A percentile compares a stretch with the other conserved stretches of the same genome.
phyloP scores from a whole-genome alignment of 2,329 filamentous ascomycete species.

The Fusarium sp. region DNA sequence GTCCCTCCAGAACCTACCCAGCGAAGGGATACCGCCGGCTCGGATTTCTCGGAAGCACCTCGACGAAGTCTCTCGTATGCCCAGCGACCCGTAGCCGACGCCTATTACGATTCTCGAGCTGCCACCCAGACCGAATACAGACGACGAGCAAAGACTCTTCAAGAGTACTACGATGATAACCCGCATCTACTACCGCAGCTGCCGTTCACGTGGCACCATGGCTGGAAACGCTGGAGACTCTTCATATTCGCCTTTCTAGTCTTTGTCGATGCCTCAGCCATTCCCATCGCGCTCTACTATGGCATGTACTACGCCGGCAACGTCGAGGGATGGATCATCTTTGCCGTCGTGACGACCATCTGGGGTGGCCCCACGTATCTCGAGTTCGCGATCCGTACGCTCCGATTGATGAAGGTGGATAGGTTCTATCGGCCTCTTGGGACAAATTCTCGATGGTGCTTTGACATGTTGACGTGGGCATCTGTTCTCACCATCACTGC shows the following conservation, averaged over 20 bases:
- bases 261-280: slow-evolving; percentile 56
- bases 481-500: slow-evolving; percentile 60
- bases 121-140: slow-evolving; percentile 51
- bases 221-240: slow-evolving; percentile 56
- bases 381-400: slow-evolving; percentile 62
- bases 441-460: slow-evolving; percentile 59
- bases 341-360: slow-evolving; percentile 66
- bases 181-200: slow-evolving; percentile 54
- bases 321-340: slow-evolving; percentile 57
- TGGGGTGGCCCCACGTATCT: slow-evolving; percentile 67
- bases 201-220: slow-evolving; percentile 57
- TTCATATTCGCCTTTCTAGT: slow-evolving; percentile 61
- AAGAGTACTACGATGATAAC: slow-evolving; percentile 56
- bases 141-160: slow-evolving; percentile 50
- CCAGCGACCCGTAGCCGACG: slow-evolving; percentile 48
- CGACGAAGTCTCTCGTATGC: slow-evolving; percentile 52
- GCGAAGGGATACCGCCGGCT: slow-evolving; percentile 28
- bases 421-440: slow-evolving; percentile 64
- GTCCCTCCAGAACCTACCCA: slow-evolving; percentile 12
- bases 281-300: slow-evolving; percentile 66
- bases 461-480: slow-evolving; percentile 62
- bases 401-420: slow-evolving; percentile 61
- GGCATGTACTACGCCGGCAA: slow-evolving; percentile 57
- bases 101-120: slow-evolving; percentile 56
- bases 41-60: slow-evolving; percentile 33